Conservation (phyloP, 2,329 filamentous ascomycete genomes). For the Trichoderma breve region DNA sequence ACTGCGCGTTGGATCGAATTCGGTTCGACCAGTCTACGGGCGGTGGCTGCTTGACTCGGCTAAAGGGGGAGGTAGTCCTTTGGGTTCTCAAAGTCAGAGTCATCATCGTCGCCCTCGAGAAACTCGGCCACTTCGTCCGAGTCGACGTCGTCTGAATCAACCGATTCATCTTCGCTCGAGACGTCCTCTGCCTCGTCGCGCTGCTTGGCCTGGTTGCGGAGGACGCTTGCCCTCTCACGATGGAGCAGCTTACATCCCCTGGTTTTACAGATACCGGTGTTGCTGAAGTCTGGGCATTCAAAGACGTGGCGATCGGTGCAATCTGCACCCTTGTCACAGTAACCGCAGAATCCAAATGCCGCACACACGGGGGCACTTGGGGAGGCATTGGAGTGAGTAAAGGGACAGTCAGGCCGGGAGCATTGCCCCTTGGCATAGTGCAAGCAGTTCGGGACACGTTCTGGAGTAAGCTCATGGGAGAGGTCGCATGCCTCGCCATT, state of each 20-base stretch:
- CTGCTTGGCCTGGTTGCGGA: slow-evolving; percentile 63
- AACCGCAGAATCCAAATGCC: slow-evolving; percentile 81
- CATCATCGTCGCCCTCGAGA: slow-evolving; percentile 54
- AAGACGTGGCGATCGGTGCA: slow-evolving; percentile 84
- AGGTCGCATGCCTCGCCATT: slow-evolving; percentile 81
- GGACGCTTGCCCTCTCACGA: slow-evolving; percentile 78
- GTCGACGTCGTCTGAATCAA: slow-evolving; percentile 75
- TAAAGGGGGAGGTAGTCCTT: slow-evolving; percentile 57
- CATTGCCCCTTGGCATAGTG: slow-evolving; percentile 90
- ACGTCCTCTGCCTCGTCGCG: slow-evolving; percentile 64
- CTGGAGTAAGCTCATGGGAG: slow-evolving; percentile 78
- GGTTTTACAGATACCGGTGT: slow-evolving; percentile 78
- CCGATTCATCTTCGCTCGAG: slow-evolving; percentile 73
- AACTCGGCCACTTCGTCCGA: slow-evolving; percentile 72
- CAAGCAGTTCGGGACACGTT: slow-evolving; percentile 83
- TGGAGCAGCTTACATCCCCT: slow-evolving; percentile 83
- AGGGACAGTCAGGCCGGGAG: slow-evolving; percentile 80
- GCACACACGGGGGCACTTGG: slow-evolving; percentile 78
- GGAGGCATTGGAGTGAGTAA: slow-evolving; percentile 78
- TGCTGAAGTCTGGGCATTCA: slow-evolving; percentile 94
- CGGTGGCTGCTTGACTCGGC: slow-evolving; percentile 1
- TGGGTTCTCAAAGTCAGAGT: slow-evolving; percentile 55
- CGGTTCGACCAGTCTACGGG: neutral
- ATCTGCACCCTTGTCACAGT: slow-evolving; percentile 75
- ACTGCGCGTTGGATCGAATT: neutral